phyloP scores from a whole-genome alignment of 331 rosid species.

The Malus hybrid region DNA sequence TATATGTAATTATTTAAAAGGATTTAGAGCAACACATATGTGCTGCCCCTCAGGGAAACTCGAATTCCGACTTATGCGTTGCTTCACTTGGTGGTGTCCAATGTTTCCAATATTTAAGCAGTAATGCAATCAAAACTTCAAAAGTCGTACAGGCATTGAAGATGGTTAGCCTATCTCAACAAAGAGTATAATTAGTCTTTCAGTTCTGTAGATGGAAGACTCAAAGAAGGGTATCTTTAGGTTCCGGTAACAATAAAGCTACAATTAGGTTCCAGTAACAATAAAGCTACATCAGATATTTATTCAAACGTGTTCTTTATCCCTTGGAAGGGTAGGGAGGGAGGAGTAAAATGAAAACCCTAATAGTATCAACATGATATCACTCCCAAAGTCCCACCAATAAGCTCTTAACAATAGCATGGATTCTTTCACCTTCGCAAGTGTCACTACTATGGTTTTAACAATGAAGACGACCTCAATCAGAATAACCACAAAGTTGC shows the following conservation, averaged over 20 bases:
- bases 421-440: not conserved
- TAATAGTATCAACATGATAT: not conserved
- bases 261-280: too few relatives aligned
- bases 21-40: not conserved
- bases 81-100: not conserved
- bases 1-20: too few relatives aligned
- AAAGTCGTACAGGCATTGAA: not conserved
- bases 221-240: too few relatives aligned
- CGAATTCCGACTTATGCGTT: not conserved
- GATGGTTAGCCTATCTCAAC: not conserved
- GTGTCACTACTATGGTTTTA: not conserved
- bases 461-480: not conserved
- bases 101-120: not conserved
- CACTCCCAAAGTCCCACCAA: not conserved
- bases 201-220: too few relatives aligned
- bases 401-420: not conserved
- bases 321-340: not conserved
- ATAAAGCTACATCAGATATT: too few relatives aligned
- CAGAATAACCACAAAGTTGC: not conserved
- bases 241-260: too few relatives aligned
- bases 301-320: too few relatives aligned
- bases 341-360: not conserved
- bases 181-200: too few relatives aligned
- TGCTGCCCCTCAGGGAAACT: not conserved
- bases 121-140: not conserved